Conservation (phyloP, 495 filamentous ascomycete species). For the Stereocaulon alpinum region DNA sequence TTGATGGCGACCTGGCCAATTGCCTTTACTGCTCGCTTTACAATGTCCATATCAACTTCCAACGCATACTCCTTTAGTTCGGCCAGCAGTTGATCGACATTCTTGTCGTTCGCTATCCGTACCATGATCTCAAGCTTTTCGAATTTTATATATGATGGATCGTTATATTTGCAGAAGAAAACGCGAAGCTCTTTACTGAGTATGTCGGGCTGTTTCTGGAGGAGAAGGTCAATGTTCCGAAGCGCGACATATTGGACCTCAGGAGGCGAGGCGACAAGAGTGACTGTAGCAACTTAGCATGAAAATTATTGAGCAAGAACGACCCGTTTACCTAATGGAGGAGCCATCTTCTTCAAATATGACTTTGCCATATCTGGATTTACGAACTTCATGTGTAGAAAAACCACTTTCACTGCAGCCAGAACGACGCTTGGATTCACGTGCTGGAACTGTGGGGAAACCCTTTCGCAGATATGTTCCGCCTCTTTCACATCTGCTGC, state of each 20-base stretch:
- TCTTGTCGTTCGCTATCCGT: constrained; percentile 94
- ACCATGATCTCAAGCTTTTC: constrained; percentile 99
- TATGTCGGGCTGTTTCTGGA: constrained; percentile 94
- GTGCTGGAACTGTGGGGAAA: constrained; percentile 95
- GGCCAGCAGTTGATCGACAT: constrained; percentile 86
- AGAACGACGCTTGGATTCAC: constrained; percentile 95
- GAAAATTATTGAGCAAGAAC: constrained; percentile 18
- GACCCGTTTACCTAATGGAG: constrained; percentile 62
- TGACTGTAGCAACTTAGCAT: constrained; percentile 47
- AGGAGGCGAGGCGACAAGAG: constrained; percentile 85
- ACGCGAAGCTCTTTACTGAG: constrained; percentile 94
- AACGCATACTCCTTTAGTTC: constrained; percentile 96
- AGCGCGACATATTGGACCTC: constrained; percentile 98
- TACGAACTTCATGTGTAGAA: constrained; percentile 87
- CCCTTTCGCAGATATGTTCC: constrained; percentile 96
- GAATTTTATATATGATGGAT: constrained; percentile 94
- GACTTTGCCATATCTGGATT: constrained; percentile 63
- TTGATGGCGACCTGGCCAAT: constrained; percentile 98
- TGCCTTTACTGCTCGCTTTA: constrained; percentile 82
- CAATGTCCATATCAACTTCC: constrained; percentile 99
- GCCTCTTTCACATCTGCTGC: constrained; percentile 84
- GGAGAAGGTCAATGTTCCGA: constrained; percentile 86
- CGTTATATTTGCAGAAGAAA: constrained; percentile 99
- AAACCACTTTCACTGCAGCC: constrained; percentile 94
- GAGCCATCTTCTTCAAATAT: constrained; percentile 97